Conservation (phyloP, 2,329 filamentous ascomycete genomes). For the Colletotrichum neosansevieriae region DNA sequence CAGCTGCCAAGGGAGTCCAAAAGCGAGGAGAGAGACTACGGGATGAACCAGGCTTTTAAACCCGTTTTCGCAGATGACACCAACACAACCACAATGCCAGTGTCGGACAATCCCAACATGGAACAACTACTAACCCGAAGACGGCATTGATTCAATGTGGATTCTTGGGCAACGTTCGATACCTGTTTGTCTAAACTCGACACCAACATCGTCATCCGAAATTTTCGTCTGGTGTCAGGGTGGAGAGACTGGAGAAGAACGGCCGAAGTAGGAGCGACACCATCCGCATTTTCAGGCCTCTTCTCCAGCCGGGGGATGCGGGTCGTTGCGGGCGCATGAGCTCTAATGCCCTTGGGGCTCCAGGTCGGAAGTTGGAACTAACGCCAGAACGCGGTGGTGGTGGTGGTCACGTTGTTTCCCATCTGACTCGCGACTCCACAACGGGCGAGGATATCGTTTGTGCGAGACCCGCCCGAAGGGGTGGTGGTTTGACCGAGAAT, state of each 20-base stretch:
- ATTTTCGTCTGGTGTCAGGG: constrained; percentile 24
- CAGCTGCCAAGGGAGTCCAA: constrained; percentile 18
- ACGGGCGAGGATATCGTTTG: constrained; percentile 13
- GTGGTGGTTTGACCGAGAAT: constrained; percentile 30
- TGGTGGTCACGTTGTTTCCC: not conserved
- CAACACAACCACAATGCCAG: not conserved
- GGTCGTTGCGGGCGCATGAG: constrained; percentile 15
- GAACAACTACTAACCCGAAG: constrained; percentile 23
- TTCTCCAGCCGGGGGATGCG: constrained; percentile 26
- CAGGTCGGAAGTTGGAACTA: constrained; percentile 6
- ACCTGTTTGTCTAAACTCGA: constrained; percentile 25
- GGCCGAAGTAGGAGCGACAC: constrained; percentile 38
- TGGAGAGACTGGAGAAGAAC: constrained; percentile 38
- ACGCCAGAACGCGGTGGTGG: no score
- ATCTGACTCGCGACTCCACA: constrained; percentile 28
- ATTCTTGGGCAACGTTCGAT: constrained; percentile 6
- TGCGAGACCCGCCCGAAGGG: constrained; percentile 20
- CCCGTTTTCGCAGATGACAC: not conserved
- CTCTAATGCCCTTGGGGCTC: constrained; percentile 27
- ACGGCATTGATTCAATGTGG: constrained; percentile 23
- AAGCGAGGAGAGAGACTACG: not conserved
- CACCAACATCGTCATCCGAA: constrained; percentile 35
- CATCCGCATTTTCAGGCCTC: constrained; percentile 28
- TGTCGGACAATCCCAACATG: not conserved
- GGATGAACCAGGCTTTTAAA: constrained; percentile 33